These are phyloP conservation scores for Diplodia scrobiculata DNA, from an alignment of 2,329 filamentous ascomycete genomes.

Conservation along the genomic window DNA sequence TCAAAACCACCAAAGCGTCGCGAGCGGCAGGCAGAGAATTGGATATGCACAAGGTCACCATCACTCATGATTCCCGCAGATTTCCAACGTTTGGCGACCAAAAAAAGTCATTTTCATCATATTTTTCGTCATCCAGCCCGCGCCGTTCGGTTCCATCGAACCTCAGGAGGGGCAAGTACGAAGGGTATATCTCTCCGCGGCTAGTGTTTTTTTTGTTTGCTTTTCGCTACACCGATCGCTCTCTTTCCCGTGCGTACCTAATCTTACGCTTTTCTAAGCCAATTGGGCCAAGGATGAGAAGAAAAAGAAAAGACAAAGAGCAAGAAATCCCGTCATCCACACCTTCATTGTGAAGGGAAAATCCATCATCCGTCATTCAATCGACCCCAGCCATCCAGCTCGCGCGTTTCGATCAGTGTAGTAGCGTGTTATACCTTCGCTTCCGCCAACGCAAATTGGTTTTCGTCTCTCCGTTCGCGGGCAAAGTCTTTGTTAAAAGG, in stretches of 20 bases:
- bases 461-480: neutral
- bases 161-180: neutral
- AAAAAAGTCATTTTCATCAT: slow-evolving; percentile 24
- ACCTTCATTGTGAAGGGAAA: neutral
- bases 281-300: neutral
- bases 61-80: neutral
- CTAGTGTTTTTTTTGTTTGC: neutral
- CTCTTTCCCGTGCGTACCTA: neutral
- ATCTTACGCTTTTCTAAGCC: neutral
- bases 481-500: neutral
- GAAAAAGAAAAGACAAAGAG: neutral
- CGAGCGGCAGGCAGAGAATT: too few species aligned
- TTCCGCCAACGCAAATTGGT: slow-evolving; percentile 2
- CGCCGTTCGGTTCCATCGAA: neutral
- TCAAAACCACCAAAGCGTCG: neutral
- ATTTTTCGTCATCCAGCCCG: slow-evolving; percentile 3
- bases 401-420: neutral
- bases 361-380: neutral
- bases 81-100: slow-evolving; percentile 3
- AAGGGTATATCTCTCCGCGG: neutral
- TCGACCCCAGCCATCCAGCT: neutral
- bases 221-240: neutral
- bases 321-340: neutral
- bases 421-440: neutral
- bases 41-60: too few species aligned